phyloP scores from a whole-genome alignment of 768 basidiomycete genomes.

The Krasilnikovozyma curviuscula region DNA sequence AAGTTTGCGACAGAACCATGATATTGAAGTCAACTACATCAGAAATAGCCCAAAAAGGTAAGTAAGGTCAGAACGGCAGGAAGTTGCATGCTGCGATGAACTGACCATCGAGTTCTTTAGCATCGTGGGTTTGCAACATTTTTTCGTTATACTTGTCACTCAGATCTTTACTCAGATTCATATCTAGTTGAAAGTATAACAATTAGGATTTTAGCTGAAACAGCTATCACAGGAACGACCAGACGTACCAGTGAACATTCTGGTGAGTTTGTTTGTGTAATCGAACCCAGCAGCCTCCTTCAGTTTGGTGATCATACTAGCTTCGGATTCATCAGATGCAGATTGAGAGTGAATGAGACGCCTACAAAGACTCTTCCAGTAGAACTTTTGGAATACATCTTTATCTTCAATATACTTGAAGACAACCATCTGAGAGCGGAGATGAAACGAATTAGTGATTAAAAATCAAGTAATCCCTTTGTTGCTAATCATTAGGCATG shows the following conservation, averaged over 20 bases:
- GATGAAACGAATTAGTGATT: not conserved
- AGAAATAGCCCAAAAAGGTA: not conserved
- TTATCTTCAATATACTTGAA: conserved; percentile 99
- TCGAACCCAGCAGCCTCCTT: conserved; percentile 95
- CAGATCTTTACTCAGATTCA: conserved; percentile 84
- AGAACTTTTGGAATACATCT: conserved; percentile 96
- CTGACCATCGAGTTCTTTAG: conserved; percentile 44
- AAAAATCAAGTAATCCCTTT: not conserved
- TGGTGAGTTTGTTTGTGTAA: conserved; percentile 84
- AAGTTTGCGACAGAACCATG: conserved; percentile 85
- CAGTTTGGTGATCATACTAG: conserved; percentile 92
- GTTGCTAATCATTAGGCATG: not conserved
- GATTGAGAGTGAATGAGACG: conserved; percentile 80
- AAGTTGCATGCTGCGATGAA: too few species aligned
- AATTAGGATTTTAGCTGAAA: not conserved
- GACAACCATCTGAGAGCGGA: conserved; percentile 55
- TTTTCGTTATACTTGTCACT: conserved; percentile 88
- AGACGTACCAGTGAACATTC: conserved; percentile 75
- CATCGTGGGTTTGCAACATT: conserved; percentile 58
- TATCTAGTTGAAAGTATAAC: conserved; percentile 38
- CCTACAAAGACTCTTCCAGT: conserved; percentile 79
- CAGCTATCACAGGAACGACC: not conserved
- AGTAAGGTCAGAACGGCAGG: not conserved
- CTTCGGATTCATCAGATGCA: conserved; percentile 87
- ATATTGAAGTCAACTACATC: conserved; percentile 58